Percentiles rank a stretch among this genome's conserved stretches.
Evolutionary conservation across 2,329 filamentous ascomycete genomes (phyloP).

Genomic region (Exophiala calicioides): DNA sequence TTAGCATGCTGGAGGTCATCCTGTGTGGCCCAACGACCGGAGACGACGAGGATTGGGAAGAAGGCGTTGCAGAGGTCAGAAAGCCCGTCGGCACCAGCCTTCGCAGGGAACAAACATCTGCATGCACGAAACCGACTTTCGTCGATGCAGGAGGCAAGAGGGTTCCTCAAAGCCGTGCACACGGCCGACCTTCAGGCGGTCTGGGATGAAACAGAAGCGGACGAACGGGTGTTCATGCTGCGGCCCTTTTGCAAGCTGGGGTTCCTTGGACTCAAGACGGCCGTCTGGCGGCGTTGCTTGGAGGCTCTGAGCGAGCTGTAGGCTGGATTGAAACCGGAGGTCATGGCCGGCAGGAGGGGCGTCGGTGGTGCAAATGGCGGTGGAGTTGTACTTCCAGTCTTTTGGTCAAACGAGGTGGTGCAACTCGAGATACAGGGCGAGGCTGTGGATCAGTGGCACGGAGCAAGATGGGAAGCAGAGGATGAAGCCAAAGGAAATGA

Average conservation of each 20-base stretch:
- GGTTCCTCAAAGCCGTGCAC: too few relatives aligned
- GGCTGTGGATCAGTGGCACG: constrained; percentile 4
- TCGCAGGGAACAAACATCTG: constrained; percentile 6
- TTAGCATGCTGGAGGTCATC: constrained; percentile 19
- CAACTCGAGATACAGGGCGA: constrained; percentile 7
- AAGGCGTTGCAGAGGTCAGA: constrained; percentile 5
- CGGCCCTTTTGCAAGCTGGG: too few relatives aligned
- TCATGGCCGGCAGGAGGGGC: constrained; percentile 1
- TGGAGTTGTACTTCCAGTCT: constrained; percentile 21
- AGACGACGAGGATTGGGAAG: constrained; percentile 1
- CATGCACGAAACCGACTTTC: constrained; percentile 16
- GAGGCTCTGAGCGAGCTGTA: not conserved
- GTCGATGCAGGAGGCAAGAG: constrained; percentile 7
- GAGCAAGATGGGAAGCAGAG: not conserved
- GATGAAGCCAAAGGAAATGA: constrained; percentile 1
- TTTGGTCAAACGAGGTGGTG: constrained; percentile 19
- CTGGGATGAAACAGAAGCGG: too few relatives aligned
- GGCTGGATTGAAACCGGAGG: constrained; percentile 8
- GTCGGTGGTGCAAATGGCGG: constrained; percentile 18
- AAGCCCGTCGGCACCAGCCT: constrained; percentile 2
- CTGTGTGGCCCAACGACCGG: constrained; percentile 14
- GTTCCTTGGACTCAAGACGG: constrained; percentile 5
- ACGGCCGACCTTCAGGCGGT: too few relatives aligned
- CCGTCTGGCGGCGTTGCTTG: not conserved
- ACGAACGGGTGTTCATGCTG: constrained; percentile 34